Percentiles rank a stretch among this genome's conserved stretches.
phyloP scores from a whole-genome alignment of 176 grass and related monocot species.

The Aegilops sharonensis region DNA sequence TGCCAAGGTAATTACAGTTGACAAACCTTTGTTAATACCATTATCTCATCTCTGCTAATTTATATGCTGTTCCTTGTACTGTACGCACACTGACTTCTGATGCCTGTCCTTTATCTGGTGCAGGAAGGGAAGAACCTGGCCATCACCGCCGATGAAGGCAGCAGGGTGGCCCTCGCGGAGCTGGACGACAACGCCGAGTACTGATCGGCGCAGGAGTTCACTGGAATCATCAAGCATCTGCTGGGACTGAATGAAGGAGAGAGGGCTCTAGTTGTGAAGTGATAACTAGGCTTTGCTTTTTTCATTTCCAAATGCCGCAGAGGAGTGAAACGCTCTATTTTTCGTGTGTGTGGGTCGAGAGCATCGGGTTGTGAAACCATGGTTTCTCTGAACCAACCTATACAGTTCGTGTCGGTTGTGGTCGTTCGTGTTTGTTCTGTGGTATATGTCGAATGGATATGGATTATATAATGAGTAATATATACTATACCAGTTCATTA shows the following conservation, averaged over 20 bases:
- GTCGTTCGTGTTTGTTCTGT: not conserved
- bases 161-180: conserved; percentile 43
- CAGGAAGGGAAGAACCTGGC: conserved; percentile 15
- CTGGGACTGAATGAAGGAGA: conserved; percentile 7
- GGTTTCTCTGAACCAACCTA: conserved; percentile 48
- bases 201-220: not conserved
- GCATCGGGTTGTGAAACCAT: conserved; percentile 42
- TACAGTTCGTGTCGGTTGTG: not conserved
- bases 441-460: not conserved
- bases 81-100: not conserved
- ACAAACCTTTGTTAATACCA: not conserved
- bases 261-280: conserved; percentile 36
- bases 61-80: not conserved
- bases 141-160: not conserved
- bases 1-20: conserved; percentile 33
- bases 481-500: not conserved
- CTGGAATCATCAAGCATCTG: not conserved
- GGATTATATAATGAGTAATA: not conserved
- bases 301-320: not conserved
- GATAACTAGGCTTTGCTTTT: conserved; percentile 31
- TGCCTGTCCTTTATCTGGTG: not conserved
- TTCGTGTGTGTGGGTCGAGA: conserved; percentile 2
- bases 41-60: not conserved
- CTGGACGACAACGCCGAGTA: conserved; percentile 40
- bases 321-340: not conserved